Percentiles rank a stretch among this genome's conserved stretches.
Conservation (phyloP, 345 rosid species). For the Turritis glabra region DNA sequence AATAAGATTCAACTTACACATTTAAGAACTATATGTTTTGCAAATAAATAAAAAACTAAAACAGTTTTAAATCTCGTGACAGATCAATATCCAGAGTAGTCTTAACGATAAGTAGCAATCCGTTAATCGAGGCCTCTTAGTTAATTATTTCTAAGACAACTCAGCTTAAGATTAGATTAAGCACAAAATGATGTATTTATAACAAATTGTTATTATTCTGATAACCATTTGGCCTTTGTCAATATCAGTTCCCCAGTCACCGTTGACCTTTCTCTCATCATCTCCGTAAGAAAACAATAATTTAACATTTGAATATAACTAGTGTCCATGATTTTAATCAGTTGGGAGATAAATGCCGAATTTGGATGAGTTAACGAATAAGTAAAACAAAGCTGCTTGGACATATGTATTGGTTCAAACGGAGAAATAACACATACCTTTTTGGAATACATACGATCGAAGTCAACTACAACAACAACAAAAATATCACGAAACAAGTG, state of each 20-base stretch:
- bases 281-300: conserved; percentile 6
- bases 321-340: conserved; percentile 20
- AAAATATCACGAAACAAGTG: neutral
- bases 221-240: conserved; percentile 17
- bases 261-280: conserved; percentile 36
- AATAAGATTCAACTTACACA: conserved; percentile 32
- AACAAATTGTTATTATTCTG: conserved; percentile 2
- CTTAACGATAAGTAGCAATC: conserved; percentile 14
- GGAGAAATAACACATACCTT: conserved; percentile 4
- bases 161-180: conserved; percentile 26
- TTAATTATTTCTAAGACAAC: conserved; percentile 25
- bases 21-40: neutral
- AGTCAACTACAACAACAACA: neutral
- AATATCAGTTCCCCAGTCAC: conserved; percentile 6
- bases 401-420: neutral
- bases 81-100: conserved; percentile 26
- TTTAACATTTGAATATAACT: conserved; percentile 25
- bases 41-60: neutral
- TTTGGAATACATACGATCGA: neutral
- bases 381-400: neutral
- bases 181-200: neutral
- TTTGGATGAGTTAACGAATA: conserved; percentile 5
- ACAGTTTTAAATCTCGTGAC: conserved; percentile 14
- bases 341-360: neutral
- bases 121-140: conserved; percentile 23